These are phyloP conservation scores for Blastomyces emzantsi DNA, from an alignment of 2,329 filamentous ascomycete species.

Conservation along the genomic window DNA sequence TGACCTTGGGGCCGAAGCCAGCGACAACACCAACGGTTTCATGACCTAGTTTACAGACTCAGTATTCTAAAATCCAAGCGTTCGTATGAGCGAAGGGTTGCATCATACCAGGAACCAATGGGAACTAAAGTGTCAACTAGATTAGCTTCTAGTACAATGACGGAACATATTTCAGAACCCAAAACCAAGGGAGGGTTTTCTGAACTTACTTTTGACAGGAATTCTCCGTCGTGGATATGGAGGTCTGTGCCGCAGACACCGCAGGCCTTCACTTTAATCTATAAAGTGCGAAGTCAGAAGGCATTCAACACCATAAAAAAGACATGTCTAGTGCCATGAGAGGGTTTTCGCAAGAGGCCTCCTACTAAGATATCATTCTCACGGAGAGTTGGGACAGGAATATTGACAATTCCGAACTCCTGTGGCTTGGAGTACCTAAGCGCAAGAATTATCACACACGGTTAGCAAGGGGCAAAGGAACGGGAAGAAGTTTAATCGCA, in stretches of 20 bases:
- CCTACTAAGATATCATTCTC: slow-evolving; percentile 50
- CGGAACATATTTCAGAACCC: neutral
- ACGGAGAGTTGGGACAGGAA: slow-evolving; percentile 53
- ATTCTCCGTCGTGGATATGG: slow-evolving; percentile 56
- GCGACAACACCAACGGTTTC: slow-evolving; percentile 60
- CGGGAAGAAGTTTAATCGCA: neutral
- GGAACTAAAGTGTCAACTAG: slow-evolving; percentile 41
- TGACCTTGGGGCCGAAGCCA: slow-evolving; percentile 50
- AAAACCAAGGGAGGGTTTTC: neutral
- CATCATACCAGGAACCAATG: slow-evolving; percentile 49
- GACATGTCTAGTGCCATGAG: neutral
- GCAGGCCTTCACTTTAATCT: slow-evolving; percentile 59
- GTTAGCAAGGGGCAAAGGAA: neutral
- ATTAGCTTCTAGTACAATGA: slow-evolving; percentile 1
- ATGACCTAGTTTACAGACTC: slow-evolving; percentile 41
- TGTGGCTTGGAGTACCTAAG: slow-evolving; percentile 53
- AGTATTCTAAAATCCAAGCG: neutral
- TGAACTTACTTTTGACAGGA: slow-evolving; percentile 44
- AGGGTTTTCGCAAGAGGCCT: neutral
- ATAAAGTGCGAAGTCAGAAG: slow-evolving; percentile 21
- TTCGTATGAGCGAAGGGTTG: neutral
- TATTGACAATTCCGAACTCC: slow-evolving; percentile 51
- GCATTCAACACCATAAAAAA: neutral
- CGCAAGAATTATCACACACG: neutral
- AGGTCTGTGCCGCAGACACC: slow-evolving; percentile 53